phyloP scores from a whole-genome alignment of 805 yeast genomes.

The Metschnikowia sp. region DNA sequence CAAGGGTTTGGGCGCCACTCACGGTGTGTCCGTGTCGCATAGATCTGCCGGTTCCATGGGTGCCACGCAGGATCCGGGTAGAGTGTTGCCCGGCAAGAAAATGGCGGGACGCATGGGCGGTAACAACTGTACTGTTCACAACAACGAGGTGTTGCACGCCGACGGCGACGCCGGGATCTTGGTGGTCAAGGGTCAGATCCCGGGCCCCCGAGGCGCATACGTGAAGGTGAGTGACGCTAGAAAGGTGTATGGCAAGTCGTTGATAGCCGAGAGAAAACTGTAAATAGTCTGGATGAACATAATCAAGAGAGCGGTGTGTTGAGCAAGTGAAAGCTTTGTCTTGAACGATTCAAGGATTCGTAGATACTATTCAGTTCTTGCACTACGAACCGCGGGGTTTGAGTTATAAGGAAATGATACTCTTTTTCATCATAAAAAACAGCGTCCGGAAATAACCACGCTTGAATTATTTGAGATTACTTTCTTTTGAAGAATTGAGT shows the following conservation, averaged over 20 bases:
- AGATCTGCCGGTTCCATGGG: constrained; percentile 98
- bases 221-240: constrained; percentile 80
- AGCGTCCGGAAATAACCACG: too few species aligned
- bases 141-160: constrained; percentile 70
- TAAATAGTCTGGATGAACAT: constrained; percentile 8
- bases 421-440: too few species aligned
- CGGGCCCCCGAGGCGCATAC: constrained; percentile 79
- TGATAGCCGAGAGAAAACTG: constrained; percentile 17
- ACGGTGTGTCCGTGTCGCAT: constrained; percentile 91
- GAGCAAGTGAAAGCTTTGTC: too few species aligned
- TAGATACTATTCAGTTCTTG: too few species aligned
- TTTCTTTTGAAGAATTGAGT: too few species aligned
- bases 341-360: too few species aligned
- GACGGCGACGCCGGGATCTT: constrained; percentile 80
- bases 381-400: too few species aligned
- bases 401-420: too few species aligned
- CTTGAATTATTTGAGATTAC: too few species aligned
- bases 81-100: constrained; percentile 93
- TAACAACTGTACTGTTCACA: constrained; percentile 66
- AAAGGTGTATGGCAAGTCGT: constrained; percentile 43
- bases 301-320: too few species aligned
- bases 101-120: constrained; percentile 99
- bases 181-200: constrained; percentile 82
- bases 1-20: constrained; percentile 85
- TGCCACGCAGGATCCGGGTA: constrained; percentile 92